Base-by-base conservation (phyloP, 2,329 filamentous ascomycete genomes). In the Raffaelea ambrosiae region DNA sequence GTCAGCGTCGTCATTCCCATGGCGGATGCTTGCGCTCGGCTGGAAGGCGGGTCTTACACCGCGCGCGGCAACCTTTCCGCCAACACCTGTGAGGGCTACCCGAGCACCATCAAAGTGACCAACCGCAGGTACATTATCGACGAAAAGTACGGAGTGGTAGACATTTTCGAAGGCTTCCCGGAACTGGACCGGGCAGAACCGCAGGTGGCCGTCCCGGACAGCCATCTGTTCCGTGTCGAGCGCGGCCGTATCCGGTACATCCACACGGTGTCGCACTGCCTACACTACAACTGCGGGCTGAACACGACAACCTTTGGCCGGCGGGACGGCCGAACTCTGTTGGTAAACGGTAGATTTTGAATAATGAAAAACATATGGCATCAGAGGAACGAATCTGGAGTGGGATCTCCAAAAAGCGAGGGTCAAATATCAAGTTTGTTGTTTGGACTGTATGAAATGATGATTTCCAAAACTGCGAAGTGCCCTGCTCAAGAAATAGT, bases 221-320 rank as follows among this genome's bases (percentile, higher is more conserved):
- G 61, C 51, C 62, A 63, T 47, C 59, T 62, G 47, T 64, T 64
- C 55, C 54, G 61, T 10, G 51, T 63, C 4, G 60, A 62, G 50
- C 57, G 55, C 19, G 62, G 62, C n/a, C 57, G 56, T 55, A 49
- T 64, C 29, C 59, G 60, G 19, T 63, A 54, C 36, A 58, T 64
- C 5, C 62, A 64, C 49, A 64, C 61, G 4, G 44, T 63, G 33
- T 63, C 59, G 11, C 58, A 63, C 7, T 59, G 57, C 48, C 52
- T 53, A 16, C 39, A 54, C 13, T 55, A 54, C 5, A 54, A 56
- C 9, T 59, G 58, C 13, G 57, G 57, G 10, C 46, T 57, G 40
- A 54, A 51, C 21, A 36, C 21, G 21, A 40, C 18, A 10, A 20
- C 38, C 19, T 19, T 21, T 40, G n/a, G 38, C n/a, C 38, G 38